Percentiles rank a stretch among this genome's conserved stretches.
Evolutionary conservation across 2,329 filamentous ascomycete species (phyloP).

Genomic region (Pseudogymnoascus sp.): DNA sequence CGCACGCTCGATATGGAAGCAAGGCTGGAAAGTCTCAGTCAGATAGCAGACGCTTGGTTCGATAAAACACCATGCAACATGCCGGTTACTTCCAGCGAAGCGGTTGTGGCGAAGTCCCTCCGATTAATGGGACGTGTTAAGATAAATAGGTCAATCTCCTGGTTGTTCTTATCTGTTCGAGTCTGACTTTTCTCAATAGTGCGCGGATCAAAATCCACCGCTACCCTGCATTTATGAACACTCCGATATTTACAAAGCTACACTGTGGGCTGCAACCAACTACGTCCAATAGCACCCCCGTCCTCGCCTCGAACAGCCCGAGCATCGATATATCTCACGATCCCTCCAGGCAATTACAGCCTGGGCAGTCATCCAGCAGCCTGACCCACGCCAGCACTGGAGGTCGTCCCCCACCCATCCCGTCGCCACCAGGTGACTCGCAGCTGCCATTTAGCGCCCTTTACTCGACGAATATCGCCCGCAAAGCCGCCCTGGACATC

Average conservation of each 20-base stretch:
- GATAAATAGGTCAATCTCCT: constrained; percentile 37
- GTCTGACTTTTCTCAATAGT: constrained; percentile 25
- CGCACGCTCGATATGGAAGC: constrained; percentile 38
- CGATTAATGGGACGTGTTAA: constrained; percentile 44
- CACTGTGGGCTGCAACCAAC: constrained; percentile 42
- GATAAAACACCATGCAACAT: constrained; percentile 30
- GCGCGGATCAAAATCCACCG: constrained; percentile 47
- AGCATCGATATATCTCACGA: background rate
- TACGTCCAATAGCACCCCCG: constrained; percentile 20
- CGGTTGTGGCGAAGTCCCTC: constrained; percentile 37
- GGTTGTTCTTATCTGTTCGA: background rate
- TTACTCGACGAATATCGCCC: constrained; percentile 43
- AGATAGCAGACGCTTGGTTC: constrained; percentile 33
- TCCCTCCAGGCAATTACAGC: constrained; percentile 10
- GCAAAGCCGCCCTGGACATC: constrained; percentile 43
- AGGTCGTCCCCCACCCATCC: background rate
- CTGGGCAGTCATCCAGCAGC: background rate
- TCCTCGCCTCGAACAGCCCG: background rate
- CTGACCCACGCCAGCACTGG: background rate
- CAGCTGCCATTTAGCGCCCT: constrained; percentile 40
- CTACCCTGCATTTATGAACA: constrained; percentile 45
- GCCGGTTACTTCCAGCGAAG: constrained; percentile 34
- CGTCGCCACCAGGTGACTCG: background rate
- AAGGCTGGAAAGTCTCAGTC: constrained; percentile 33
- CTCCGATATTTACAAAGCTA: constrained; percentile 42